phyloP scores from a whole-genome alignment of 805 yeast species.

The Candida stauntonica region DNA sequence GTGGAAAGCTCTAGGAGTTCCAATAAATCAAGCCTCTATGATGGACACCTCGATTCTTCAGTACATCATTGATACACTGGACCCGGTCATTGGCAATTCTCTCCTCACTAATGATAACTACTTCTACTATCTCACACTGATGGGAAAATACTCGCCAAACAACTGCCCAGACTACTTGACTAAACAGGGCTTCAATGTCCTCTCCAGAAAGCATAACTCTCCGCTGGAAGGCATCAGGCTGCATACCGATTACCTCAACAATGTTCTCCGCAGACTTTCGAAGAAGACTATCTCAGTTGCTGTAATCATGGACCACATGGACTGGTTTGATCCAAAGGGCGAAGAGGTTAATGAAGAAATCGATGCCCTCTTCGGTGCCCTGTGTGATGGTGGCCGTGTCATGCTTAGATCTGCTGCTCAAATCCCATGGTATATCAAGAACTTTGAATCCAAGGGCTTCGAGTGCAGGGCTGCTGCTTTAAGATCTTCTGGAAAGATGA shows the following conservation, averaged over 20 bases:
- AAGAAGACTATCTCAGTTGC: slow-evolving; percentile 67
- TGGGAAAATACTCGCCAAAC: slow-evolving; percentile 51
- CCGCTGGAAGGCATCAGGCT: slow-evolving; percentile 69
- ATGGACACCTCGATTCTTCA: slow-evolving; percentile 69
- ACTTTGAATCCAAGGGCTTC: slow-evolving; percentile 66
- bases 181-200: slow-evolving; percentile 47
- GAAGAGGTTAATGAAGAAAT: slow-evolving; percentile 64
- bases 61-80: slow-evolving; percentile 73
- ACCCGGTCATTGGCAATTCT: slow-evolving; percentile 64
- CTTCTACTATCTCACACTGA: slow-evolving; percentile 67
- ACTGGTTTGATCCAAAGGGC: slow-evolving; percentile 74
- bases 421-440: slow-evolving; percentile 72
- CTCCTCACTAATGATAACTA: slow-evolving; percentile 69
- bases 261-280: slow-evolving; percentile 64
- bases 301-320: slow-evolving; percentile 89
- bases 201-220: slow-evolving; percentile 36
- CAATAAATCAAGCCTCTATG: slow-evolving; percentile 77
- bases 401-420: slow-evolving; percentile 71
- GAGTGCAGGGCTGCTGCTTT: slow-evolving; percentile 65
- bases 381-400: slow-evolving; percentile 67
- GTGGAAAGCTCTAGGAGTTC: slow-evolving; percentile 91
- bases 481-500: slow-evolving; percentile 57
- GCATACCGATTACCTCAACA: slow-evolving; percentile 76
- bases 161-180: slow-evolving; percentile 80
- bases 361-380: slow-evolving; percentile 54